Evolutionary conservation across 352 stramenopile species (phyloP), one percentile per base, ranked within the genome.

Genomic region (Achlya hypogyna): DNA sequence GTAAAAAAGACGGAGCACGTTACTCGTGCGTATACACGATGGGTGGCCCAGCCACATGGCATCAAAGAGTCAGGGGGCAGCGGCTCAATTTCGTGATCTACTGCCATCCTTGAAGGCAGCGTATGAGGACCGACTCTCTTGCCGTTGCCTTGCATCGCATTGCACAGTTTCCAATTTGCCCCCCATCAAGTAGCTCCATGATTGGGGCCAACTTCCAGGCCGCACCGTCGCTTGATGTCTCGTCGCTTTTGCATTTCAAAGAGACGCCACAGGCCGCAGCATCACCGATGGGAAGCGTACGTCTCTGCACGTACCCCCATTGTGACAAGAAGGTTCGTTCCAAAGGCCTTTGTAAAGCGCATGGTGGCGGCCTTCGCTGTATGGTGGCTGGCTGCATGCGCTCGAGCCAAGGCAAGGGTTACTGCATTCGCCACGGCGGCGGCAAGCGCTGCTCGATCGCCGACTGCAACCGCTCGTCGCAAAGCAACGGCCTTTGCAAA

Each of bases 401-500:
- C 53, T 88, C 79, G 69, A 87, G 77, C 59, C 86, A 95, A 63
- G 84, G 86, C 53, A 82, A 93, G 68, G 85, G 85, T 0, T 71
- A 89, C 1, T 95, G 86, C 66, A 91, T 91, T 56, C 84, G 85
- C 45, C 86, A 95, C 65, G 84, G 86, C 16, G 86, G 86, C 22
- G 86, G 86, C 65, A 89, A 90, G 65, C 80, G 85, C 42, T 93
- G 84, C 72, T 89, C 79, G 29, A 76, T 91, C 64, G 47, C 74
- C 0, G 86, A 84, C 10, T 96, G 87, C 70, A 90, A 82, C 53
- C 91, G 92, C 22, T 63, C 63, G 45, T 63, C 72, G 79, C 83
- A 92, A 75, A 90, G 79, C 27, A 92, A 94, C 40, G 84, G 84
- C 2, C 79, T 93, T 4, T 96, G 87, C 75, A 93, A 93, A 60